phyloP scores from a whole-genome alignment of 345 rosid genomes.

The Geranium rotundifolium region DNA sequence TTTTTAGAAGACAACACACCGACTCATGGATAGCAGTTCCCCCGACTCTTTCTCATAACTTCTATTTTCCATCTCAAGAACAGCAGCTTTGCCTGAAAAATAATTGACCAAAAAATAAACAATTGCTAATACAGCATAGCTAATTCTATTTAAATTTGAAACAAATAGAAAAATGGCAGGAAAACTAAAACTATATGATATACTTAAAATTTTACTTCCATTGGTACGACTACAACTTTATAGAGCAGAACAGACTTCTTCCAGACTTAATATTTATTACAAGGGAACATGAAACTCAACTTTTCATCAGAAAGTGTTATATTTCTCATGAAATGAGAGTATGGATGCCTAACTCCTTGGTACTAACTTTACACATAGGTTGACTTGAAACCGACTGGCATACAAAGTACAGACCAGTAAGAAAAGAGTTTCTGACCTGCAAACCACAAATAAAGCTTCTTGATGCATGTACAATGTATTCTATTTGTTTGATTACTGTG shows the following conservation, averaged over 20 bases:
- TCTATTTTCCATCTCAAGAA: conserved; percentile 65
- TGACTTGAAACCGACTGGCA: background rate
- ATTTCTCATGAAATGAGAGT: background rate
- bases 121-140: background rate
- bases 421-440: background rate
- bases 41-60: conserved; percentile 62
- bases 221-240: background rate
- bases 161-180: background rate
- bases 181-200: too few relatives aligned
- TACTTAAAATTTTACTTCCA: background rate
- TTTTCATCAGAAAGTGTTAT: background rate
- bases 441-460: background rate
- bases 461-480: background rate
- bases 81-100: conserved; percentile 75
- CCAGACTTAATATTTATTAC: background rate
- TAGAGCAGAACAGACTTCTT: background rate
- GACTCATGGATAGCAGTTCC: conserved; percentile 61
- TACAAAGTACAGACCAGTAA: background rate
- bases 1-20: conserved; percentile 32
- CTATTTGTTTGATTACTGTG: background rate
- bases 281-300: background rate
- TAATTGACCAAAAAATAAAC: background rate
- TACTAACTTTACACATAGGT: background rate
- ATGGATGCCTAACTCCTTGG: conserved; percentile 4
- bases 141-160: too few relatives aligned